Percentiles rank a stretch among this genome's conserved stretches.
Evolutionary conservation across 2,329 filamentous ascomycete species (phyloP).

Genomic region (Zarea fungicola): DNA sequence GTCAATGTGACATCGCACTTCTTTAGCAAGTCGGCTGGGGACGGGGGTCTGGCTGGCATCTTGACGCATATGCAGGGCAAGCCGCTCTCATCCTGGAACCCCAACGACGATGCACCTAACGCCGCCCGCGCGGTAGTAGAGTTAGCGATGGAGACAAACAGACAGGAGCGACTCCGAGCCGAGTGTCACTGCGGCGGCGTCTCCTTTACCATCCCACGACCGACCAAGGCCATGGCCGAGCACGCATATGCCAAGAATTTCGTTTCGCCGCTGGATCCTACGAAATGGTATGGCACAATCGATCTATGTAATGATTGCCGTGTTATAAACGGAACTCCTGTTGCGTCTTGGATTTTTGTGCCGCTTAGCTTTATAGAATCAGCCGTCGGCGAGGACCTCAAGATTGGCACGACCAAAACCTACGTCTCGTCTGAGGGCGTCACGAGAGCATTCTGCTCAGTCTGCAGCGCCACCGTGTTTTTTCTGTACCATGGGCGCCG

Average conservation of each 20-base stretch:
- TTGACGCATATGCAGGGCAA: slow-evolving; percentile 28
- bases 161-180: slow-evolving; percentile 35
- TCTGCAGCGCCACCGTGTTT: slow-evolving; percentile 42
- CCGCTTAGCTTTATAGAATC: slow-evolving; percentile 34
- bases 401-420: slow-evolving; percentile 38
- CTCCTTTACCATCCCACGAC: slow-evolving; percentile 39
- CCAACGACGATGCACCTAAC: slow-evolving; percentile 22
- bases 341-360: slow-evolving; percentile 38
- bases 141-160: slow-evolving; percentile 28
- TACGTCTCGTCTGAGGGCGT: slow-evolving; percentile 35
- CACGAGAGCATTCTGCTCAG: slow-evolving; percentile 40
- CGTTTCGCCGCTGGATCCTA: slow-evolving; percentile 31
- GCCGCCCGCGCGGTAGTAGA: slow-evolving; percentile 23
- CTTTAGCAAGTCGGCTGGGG: slow-evolving; percentile 31
- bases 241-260: slow-evolving; percentile 27
- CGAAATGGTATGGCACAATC: slow-evolving; percentile 38
- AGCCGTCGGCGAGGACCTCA: slow-evolving; percentile 29
- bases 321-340: slow-evolving; percentile 35
- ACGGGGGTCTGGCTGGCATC: slow-evolving; percentile 32
- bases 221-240: slow-evolving; percentile 25
- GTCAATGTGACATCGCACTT: slow-evolving; percentile 32
- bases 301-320: slow-evolving; percentile 43
- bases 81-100: slow-evolving; percentile 32
- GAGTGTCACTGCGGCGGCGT: slow-evolving; percentile 44
- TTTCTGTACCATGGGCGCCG: slow-evolving; percentile 25